Evolutionary conservation across 441 rosid genomes (phyloP).

Genomic region (Geranium incanum): DNA sequence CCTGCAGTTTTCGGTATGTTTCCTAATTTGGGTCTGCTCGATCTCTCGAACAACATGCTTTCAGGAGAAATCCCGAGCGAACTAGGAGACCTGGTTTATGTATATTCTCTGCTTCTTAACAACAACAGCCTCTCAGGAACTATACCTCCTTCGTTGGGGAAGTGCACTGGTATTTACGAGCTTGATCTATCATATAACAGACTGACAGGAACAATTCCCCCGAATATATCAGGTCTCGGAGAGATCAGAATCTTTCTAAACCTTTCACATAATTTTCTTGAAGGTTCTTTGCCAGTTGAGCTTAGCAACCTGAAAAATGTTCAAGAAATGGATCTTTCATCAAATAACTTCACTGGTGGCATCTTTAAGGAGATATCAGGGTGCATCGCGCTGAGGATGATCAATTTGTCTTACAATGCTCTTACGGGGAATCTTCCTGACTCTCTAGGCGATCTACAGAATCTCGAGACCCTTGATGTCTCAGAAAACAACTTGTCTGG

Average conservation of each 20-base stretch:
- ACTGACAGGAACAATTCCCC: slow-evolving; percentile 31
- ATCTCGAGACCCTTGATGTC: slow-evolving; percentile 30
- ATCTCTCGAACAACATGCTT: slow-evolving; percentile 28
- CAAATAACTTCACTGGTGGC: slow-evolving; percentile 28
- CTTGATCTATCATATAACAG: slow-evolving; percentile 34
- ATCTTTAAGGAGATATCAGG: slow-evolving; percentile 30
- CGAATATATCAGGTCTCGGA: slow-evolving; percentile 20
- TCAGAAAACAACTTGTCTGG: slow-evolving; percentile 32
- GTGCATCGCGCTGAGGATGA: slow-evolving; percentile 26
- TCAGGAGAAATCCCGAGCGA: slow-evolving; percentile 29
- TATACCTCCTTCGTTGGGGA: slow-evolving; percentile 37
- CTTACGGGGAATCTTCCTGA: slow-evolving; percentile 34
- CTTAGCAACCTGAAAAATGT: slow-evolving; percentile 35
- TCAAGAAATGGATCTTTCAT: slow-evolving; percentile 33
- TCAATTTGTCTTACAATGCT: slow-evolving; percentile 32
- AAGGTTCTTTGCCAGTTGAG: slow-evolving; percentile 35
- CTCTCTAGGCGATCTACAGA: slow-evolving; percentile 26
- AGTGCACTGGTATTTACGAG: slow-evolving; percentile 24
- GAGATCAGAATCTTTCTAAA: slow-evolving; percentile 32
- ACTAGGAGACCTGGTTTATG: slow-evolving; percentile 23
- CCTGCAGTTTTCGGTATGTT: slow-evolving; percentile 24
- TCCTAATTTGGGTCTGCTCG: slow-evolving; percentile 25
- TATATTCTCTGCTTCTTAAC: slow-evolving; percentile 36
- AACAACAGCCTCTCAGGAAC: slow-evolving; percentile 45
- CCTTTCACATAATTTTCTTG: slow-evolving; percentile 32